Base-by-base conservation (phyloP, 805 yeast species). In the Saccharomycopsis sp. region DNA sequence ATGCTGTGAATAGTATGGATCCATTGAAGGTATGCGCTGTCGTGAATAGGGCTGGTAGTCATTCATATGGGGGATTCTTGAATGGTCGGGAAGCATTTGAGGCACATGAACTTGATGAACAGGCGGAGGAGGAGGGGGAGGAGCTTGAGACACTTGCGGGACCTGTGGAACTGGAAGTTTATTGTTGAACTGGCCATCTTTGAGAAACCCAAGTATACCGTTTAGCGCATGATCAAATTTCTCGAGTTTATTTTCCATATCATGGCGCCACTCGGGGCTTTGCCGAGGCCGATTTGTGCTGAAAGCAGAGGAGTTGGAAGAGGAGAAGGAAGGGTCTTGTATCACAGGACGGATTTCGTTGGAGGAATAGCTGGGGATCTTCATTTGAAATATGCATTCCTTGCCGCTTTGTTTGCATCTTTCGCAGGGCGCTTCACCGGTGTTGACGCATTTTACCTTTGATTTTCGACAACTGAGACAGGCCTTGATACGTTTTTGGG, bases 391-490 rank as follows among this genome's bases (percentile, higher is more conserved):
- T 22, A 70, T 69, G 51, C 86, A 79, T 34, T 67, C 69, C 21
- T 71, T 62, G 13, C 72, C 72, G 15, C 62, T 65, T 29, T 67
- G 65, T 12, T 62, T 48, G 53, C 87, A 79, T 42, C 83, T 54
- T 46, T 68, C 71, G 54, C 87, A 79, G 1, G 79, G 77, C 39
- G 70, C 57, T 2, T 56, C 49, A 2, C 60, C 62, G 4, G 61
- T 50, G 51, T 75, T 75, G 29, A 66, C 67, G 50, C 87, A 79
- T 55, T 69, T 75, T 20, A 78, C 77, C 56, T 79, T 79, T 17
- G 79, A 65, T 52, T 64, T 64, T 42, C 81, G 68, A 54, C 87
- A 79, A 50, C 67, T 65, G 18, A 73, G 64, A 55, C 87, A 79
- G 3, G 86, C 85, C 52, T 72, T 76, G 27, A 57, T 57, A 34